Base-by-base conservation (phyloP, 495 filamentous ascomycete species). In the Sphaerosporella brunnea region DNA sequence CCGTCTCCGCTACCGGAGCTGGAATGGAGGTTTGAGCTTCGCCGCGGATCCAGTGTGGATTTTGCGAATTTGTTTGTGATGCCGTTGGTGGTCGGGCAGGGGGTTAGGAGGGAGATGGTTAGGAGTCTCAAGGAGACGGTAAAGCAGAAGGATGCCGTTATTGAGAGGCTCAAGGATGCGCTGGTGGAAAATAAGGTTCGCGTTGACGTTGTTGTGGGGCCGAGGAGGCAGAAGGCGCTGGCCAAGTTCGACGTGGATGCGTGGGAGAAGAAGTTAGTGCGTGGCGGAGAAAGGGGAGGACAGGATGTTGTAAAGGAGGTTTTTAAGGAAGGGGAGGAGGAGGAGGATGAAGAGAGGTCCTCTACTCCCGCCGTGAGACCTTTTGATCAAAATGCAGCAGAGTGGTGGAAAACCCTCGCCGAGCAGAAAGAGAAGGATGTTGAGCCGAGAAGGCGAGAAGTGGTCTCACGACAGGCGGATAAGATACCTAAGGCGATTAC, bases 61-160 rank as follows among this genome's bases (percentile, higher is more conserved):
- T 54, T 80, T 11, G 75, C 74, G 10, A 69, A 66, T 18, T 68
- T 78, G 23, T 66, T 94, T 10, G 67, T 84, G 16, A 56, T 90
- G 19, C 85, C 85, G 23, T 63, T 87, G 30, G 73, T 73, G 49
- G 67, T 67, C 51, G 61, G 53, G 39, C 69, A 70, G 43, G 67
- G 61, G 46, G 62, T 60, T 47, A 72, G 72, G 62, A 69, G 70
- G 36, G 62, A 65, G 7, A 19, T 13, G 21, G 16, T 48, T 39
- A 3, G 11, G 3, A 64, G 66, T 23, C 69, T 94, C 1, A 53
- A 78, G 20, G 60, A 69, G 5, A 67, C 69, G 20, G 55, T 93
- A 8, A 69, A 68, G 49, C 77, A 86, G 26, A 94, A 93, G 63
- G 86, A 94, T 61, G 72, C 67, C 53, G 71, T 84, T 15, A 82